Evolutionary conservation across 495 filamentous ascomycete genomes (phyloP).

Genomic region (Cryomyces minteri): DNA sequence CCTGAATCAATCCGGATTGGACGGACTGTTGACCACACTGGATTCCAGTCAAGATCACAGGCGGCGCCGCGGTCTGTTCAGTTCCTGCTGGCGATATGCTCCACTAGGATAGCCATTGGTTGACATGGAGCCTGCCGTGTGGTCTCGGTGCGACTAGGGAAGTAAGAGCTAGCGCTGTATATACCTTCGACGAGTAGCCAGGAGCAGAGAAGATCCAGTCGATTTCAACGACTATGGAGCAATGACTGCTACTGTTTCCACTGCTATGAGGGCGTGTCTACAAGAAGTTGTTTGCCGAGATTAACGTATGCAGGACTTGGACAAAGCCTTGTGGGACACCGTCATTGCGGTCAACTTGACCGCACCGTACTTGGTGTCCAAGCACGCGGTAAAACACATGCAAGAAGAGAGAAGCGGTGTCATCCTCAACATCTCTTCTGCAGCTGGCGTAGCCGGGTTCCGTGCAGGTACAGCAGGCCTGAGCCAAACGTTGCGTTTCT

Average conservation of each 20-base stretch:
- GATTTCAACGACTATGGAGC: no score
- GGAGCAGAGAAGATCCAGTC: no score
- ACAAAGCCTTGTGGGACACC: slow-evolving; percentile 33
- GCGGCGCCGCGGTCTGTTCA: no score
- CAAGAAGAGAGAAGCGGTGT: slow-evolving; percentile 7
- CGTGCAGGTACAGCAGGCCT: not conserved
- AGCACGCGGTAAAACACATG: slow-evolving; percentile 30
- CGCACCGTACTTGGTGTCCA: slow-evolving; percentile 33
- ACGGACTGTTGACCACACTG: slow-evolving; percentile 33
- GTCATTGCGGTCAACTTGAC: slow-evolving; percentile 42
- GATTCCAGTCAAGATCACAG: not conserved
- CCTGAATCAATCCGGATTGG: no score
- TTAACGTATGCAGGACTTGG: slow-evolving; percentile 27
- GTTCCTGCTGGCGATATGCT: no score
- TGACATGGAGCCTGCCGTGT: no score
- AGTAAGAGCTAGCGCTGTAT: no score
- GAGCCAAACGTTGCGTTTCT: no score
- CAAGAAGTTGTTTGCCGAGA: slow-evolving; percentile 1
- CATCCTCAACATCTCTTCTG: slow-evolving; percentile 31
- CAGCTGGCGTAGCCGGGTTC: slow-evolving; percentile 4
- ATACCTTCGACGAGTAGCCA: no score
- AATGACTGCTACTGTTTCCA: no score
- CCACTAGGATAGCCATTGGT: no score
- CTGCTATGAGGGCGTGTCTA: not conserved
- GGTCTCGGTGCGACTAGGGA: no score